Percentiles rank a stretch among this genome's conserved stretches.
These are phyloP conservation scores for Periglandula ipomoeae DNA, from an alignment of 2,329 filamentous ascomycete genomes.

Conservation along the genomic window DNA sequence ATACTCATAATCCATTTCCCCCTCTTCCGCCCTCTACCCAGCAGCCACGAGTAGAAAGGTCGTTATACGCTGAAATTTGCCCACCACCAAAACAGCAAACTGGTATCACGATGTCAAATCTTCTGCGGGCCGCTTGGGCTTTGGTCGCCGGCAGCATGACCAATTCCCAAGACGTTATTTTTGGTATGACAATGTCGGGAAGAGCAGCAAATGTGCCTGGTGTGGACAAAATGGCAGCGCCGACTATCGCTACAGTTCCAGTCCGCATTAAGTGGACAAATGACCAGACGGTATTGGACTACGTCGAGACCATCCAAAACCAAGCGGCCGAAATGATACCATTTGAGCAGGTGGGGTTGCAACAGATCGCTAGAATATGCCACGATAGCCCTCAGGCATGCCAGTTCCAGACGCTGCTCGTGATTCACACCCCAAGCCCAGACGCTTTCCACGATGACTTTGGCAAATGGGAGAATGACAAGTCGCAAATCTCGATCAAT, in stretches of 20 bases:
- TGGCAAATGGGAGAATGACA: too few species aligned
- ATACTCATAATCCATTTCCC: conserved; percentile 31
- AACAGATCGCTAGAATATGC: conserved; percentile 12
- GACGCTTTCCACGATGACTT: too few species aligned
- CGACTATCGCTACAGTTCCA: conserved; percentile 32
- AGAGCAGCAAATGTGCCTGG: conserved; percentile 18
- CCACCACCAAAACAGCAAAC: too few species aligned
- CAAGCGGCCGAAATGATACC: conserved; percentile 11
- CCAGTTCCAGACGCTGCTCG: conserved; percentile 20
- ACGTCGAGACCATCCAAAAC: conserved; percentile 9
- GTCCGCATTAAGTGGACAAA: conserved; percentile 27
- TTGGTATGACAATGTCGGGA: conserved; percentile 34
- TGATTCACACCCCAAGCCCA: conserved; percentile 13
- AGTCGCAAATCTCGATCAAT: too few species aligned
- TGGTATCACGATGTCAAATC: conserved; percentile 4
- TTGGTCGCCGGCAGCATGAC: conserved; percentile 40
- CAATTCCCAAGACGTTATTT: conserved; percentile 28
- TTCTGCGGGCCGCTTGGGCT: conserved; percentile 34
- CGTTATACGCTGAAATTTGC: conserved; percentile 25
- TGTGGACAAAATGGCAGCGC: conserved; percentile 13
- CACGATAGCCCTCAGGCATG: conserved; percentile 12
- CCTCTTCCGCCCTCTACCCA: conserved; percentile 30
- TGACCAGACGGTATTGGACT: conserved; percentile 1
- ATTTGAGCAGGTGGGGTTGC: conserved; percentile 13
- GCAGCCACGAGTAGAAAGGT: conserved; percentile 34